Percentiles rank a stretch among this genome's conserved stretches.
Conservation (phyloP, 2,329 filamentous ascomycete genomes). For the Dothiorella sarmentorum region DNA sequence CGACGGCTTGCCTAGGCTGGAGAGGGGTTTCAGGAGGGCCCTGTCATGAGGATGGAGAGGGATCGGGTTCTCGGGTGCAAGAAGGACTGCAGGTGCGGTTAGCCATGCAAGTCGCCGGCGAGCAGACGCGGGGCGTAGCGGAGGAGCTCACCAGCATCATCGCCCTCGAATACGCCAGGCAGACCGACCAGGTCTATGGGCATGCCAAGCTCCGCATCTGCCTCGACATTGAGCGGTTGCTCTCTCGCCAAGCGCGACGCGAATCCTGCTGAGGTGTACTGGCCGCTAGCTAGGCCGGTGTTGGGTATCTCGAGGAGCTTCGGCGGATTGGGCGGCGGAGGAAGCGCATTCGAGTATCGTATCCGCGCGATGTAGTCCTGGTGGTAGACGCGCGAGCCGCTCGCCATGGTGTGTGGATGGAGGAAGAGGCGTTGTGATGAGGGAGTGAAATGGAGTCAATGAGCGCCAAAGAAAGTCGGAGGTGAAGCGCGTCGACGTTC, state of each 20-base stretch:
- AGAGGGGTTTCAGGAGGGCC: conserved; percentile 75
- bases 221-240: conserved; percentile 93
- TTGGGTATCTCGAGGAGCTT: conserved; percentile 98
- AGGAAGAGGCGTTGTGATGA: background rate
- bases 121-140: conserved; percentile 12
- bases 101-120: conserved; percentile 22
- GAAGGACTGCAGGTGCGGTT: conserved; percentile 61
- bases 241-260: conserved; percentile 84
- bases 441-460: background rate
- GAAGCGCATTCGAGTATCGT: conserved; percentile 91
- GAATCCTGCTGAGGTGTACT: conserved; percentile 88
- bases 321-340: conserved; percentile 87
- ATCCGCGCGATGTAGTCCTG: conserved; percentile 98
- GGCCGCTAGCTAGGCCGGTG: conserved; percentile 77
- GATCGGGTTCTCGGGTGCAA: conserved; percentile 69
- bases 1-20: conserved; percentile 80
- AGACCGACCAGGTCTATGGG: conserved; percentile 92
- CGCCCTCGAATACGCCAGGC: conserved; percentile 89
- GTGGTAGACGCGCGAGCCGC: conserved; percentile 50
- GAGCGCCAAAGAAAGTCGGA: background rate
- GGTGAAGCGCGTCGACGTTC: conserved; percentile 2
- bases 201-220: conserved; percentile 97
- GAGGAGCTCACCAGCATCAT: conserved; percentile 72
- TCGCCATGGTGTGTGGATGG: conserved; percentile 13
- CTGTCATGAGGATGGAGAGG: conserved; percentile 79